Conservation (phyloP, 805 yeast species). For the Yarrowia osloensis region DNA sequence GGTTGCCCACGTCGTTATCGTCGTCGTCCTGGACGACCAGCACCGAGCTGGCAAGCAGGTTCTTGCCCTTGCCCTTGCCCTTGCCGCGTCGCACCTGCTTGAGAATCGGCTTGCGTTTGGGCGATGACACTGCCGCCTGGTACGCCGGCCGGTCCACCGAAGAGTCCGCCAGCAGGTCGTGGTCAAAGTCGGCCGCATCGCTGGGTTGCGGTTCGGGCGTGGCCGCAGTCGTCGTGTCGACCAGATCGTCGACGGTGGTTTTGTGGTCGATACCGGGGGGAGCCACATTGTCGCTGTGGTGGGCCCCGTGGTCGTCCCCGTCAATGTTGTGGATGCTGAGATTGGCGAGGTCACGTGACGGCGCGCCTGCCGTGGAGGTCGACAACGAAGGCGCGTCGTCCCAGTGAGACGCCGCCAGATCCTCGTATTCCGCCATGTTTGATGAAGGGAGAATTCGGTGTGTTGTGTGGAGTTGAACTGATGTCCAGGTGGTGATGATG, state of each 20-base stretch:
- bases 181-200: background rate
- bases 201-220: background rate
- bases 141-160: constrained; percentile 7
- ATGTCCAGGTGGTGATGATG: background rate
- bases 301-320: too few relatives aligned
- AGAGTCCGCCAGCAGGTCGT: background rate
- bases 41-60: constrained; percentile 3
- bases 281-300: too few relatives aligned
- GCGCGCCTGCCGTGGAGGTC: background rate
- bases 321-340: constrained; percentile 23
- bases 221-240: background rate
- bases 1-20: background rate
- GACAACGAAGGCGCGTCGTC: constrained; percentile 33
- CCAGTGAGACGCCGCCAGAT: constrained; percentile 32
- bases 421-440: constrained; percentile 29
- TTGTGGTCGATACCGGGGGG: background rate
- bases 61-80: constrained; percentile 26
- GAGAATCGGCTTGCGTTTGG: constrained; percentile 19
- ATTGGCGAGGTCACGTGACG: constrained; percentile 5
- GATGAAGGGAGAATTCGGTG: background rate
- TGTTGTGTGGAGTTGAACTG: background rate
- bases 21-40: constrained; percentile 6
- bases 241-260: constrained; percentile 23
- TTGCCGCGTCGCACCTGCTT: constrained; percentile 23
- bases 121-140: constrained; percentile 25